Percentiles rank a stretch among this genome's conserved stretches.
phyloP scores from a whole-genome alignment of 345 rosid species.

The Populus deltoides region DNA sequence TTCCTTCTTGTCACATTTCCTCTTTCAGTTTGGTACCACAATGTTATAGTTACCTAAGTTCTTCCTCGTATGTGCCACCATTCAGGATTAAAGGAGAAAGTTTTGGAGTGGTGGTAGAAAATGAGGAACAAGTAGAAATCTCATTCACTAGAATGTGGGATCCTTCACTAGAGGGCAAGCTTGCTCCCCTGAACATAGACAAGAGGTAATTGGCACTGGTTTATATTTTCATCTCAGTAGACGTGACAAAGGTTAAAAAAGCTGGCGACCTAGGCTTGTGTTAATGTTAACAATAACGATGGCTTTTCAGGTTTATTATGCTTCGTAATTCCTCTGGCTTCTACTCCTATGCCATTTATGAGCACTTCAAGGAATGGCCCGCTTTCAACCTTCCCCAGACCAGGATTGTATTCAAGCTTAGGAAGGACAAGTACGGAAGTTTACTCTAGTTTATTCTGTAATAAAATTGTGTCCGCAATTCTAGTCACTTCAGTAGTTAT shows the following conservation, averaged over 20 bases:
- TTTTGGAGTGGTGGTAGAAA: constrained; percentile 21
- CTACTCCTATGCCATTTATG: constrained; percentile 73
- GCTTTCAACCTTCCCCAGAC: constrained; percentile 71
- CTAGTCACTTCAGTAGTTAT: too few relatives aligned
- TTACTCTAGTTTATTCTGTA: not conserved
- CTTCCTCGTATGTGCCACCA: too few relatives aligned
- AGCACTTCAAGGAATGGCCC: constrained; percentile 75
- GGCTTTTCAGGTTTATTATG: constrained; percentile 60
- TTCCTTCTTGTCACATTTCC: too few relatives aligned
- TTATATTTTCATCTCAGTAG: not conserved
- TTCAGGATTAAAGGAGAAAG: constrained; percentile 25
- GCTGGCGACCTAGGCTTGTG: too few relatives aligned
- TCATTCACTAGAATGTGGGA: constrained; percentile 30
- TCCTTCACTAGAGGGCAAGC: constrained; percentile 23
- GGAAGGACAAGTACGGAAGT: constrained; percentile 59
- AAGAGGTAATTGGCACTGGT: constrained; percentile 12
- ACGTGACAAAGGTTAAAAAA: not conserved
- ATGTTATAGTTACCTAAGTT: too few relatives aligned
- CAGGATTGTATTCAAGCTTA: constrained; percentile 73
- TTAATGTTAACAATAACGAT: not conserved
- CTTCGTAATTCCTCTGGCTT: constrained; percentile 74
- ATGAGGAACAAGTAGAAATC: constrained; percentile 25
- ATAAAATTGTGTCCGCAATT: too few relatives aligned
- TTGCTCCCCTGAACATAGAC: constrained; percentile 24
- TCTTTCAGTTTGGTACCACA: too few relatives aligned